Evolutionary conservation across 169 alveolate species (phyloP).

Genomic region (Eimeria necatrix): DNA sequence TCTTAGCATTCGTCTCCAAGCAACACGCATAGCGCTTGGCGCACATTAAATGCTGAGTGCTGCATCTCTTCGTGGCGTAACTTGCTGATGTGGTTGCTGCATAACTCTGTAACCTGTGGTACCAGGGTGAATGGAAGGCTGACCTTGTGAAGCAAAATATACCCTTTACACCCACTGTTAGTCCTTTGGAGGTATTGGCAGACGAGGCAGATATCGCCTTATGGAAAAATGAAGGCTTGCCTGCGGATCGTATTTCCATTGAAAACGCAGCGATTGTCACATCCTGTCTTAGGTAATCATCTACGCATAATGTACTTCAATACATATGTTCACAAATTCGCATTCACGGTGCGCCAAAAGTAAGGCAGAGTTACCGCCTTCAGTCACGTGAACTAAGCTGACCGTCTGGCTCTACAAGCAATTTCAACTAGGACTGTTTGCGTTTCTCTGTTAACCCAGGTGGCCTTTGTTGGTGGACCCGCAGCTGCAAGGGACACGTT

Average conservation of each 20-base stretch:
- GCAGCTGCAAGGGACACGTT: slow-evolving; percentile 96
- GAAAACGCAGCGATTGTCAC: slow-evolving; percentile 97
- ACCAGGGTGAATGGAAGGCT: slow-evolving; percentile 92
- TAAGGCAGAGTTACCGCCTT: not conserved
- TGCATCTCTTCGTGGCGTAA: not conserved
- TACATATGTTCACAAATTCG: not conserved
- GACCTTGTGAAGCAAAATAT: slow-evolving; percentile 92
- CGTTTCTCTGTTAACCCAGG: not conserved
- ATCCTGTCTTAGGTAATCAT: slow-evolving; percentile 93
- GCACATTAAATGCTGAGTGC: not conserved
- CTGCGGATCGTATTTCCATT: slow-evolving; percentile 96
- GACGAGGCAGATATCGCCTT: slow-evolving; percentile 96
- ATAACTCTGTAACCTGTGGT: not conserved
- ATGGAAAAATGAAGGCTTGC: slow-evolving; percentile 97
- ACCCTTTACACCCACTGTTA: slow-evolving; percentile 94
- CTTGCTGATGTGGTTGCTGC: not conserved
- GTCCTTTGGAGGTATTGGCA: slow-evolving; percentile 94
- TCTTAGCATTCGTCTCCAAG: not conserved
- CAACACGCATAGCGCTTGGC: not conserved
- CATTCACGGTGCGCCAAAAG: not conserved
- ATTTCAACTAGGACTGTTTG: not conserved
- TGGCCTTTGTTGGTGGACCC: slow-evolving; percentile 99
- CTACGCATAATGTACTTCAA: not conserved
- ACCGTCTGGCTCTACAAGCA: not conserved
- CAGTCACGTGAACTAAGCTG: not conserved